Evolutionary conservation across 2,329 filamentous ascomycete species (phyloP), one percentile per base, ranked within the genome.

Genomic region (Colletotrichum sp.): DNA sequence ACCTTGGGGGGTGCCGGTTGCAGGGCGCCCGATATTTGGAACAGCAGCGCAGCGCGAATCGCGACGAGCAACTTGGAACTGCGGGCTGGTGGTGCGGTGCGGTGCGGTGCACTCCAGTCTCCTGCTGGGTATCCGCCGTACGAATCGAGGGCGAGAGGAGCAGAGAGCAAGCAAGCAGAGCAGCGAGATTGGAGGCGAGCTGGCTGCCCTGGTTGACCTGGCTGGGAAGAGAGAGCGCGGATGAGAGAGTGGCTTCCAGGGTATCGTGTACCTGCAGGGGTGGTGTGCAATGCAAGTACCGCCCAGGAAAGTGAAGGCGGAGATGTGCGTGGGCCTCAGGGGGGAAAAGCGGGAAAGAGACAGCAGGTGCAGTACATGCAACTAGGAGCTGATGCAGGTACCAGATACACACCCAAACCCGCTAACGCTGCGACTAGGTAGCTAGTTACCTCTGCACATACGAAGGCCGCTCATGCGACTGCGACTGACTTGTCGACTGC

Each of bases 1-100:
- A 73, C 74, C 38, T 69, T 76, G 66, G 67, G 43, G 76, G 75
- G 72, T 76, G 75, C 72, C 69, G 74, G 76, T 69, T 75, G 69
- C 70, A 70, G 70, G 62, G 59, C 58, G 63, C 67, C 57, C 57
- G 51, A 58, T 74, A 74, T 74, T 72, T 71, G 72, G 68, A 71
- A 74, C 72, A 58, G 43, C 43, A 51, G 63, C 68, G 69, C 61
- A 74, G 59, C 57, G 57, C 72, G 57, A 33, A 72, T 47, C 68
- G 62, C 55, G 68, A 70, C 61, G 27, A 66, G 34, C 33, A 71
- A 43, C 72, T 51, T 21, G n/a, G 43, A 51, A 21, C n/a, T 51
- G 43, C n/a, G 43, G 43, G 43, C n/a, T 47, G 43, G 11, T 47
- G 43, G 43, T 47, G 43, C 43, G 43, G 43, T 21, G 43, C 43